Percentiles rank a stretch among this genome's conserved stretches.
These are phyloP conservation scores for Diplodia scrobiculata DNA, from an alignment of 2,329 filamentous ascomycete species.

Conservation along the genomic window DNA sequence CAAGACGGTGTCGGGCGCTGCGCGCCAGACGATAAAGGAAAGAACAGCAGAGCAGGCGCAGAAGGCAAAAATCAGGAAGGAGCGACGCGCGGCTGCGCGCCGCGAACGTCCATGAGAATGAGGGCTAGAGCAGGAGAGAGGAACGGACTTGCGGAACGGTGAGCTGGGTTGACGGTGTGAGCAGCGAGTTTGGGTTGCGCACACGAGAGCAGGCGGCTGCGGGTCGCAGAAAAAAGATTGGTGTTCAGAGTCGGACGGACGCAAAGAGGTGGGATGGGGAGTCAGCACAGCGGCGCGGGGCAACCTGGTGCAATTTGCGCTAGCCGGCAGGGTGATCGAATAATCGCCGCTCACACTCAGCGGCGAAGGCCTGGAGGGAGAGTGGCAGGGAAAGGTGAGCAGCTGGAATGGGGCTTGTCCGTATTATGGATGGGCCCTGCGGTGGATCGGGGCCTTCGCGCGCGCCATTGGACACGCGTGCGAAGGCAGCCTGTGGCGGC, in stretches of 20 bases:
- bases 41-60: slow-evolving; percentile 17
- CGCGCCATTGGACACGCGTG: slow-evolving; percentile 24
- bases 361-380: slow-evolving; percentile 24
- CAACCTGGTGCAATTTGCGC: slow-evolving; percentile 23
- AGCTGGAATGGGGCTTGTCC: slow-evolving; percentile 29
- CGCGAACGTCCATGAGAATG: slow-evolving; percentile 1
- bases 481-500: slow-evolving; percentile 27
- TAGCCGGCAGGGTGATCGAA: slow-evolving; percentile 25
- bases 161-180: slow-evolving; percentile 11
- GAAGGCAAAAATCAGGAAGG: slow-evolving; percentile 20
- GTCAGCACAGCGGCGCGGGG: slow-evolving; percentile 22
- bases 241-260: slow-evolving; percentile 23
- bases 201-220: slow-evolving; percentile 1
- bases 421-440: slow-evolving; percentile 30
- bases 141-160: slow-evolving; percentile 24
- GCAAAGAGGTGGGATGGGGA: slow-evolving; percentile 27
- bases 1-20: background rate
- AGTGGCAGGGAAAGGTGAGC: slow-evolving; percentile 27
- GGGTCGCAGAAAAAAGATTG: slow-evolving; percentile 23
- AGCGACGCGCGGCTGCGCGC: slow-evolving; percentile 20
- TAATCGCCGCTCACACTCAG: slow-evolving; percentile 23
- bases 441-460: slow-evolving; percentile 24
- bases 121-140: slow-evolving; percentile 6
- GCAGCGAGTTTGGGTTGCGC: slow-evolving; percentile 11
- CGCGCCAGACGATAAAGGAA: slow-evolving; percentile 12